phyloP scores from a whole-genome alignment of 805 yeast genomes.

The Sugiyamaella marilandica region DNA sequence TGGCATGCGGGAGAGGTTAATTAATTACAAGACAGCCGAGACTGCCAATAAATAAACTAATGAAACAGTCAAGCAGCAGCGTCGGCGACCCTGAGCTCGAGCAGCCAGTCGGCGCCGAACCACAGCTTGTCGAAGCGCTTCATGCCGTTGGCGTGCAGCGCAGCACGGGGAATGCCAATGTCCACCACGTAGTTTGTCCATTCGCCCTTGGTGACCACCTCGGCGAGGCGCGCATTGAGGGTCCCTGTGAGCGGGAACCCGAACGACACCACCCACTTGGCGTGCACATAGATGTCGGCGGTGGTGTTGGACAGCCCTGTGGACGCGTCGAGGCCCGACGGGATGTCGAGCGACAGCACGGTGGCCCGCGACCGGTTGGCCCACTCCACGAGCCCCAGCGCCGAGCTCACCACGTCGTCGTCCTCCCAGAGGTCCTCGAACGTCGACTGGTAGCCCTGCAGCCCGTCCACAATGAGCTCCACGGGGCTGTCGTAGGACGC shows the following conservation, averaged over 20 bases:
- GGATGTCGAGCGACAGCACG: conserved; percentile 67
- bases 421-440: conserved; percentile 51
- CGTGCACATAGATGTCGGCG: conserved; percentile 30
- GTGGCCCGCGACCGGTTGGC: conserved; percentile 47
- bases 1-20: too few relatives aligned
- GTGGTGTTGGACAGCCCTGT: conserved; percentile 47
- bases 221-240: conserved; percentile 54
- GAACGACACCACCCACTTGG: conserved; percentile 60
- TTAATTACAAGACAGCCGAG: too few relatives aligned
- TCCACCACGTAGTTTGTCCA: conserved; percentile 60
- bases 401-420: conserved; percentile 21
- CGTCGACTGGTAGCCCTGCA: conserved; percentile 77
- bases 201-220: conserved; percentile 44
- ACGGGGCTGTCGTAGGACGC: conserved; percentile 60
- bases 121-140: conserved; percentile 44
- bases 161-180: conserved; percentile 61
- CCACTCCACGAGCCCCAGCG: conserved; percentile 54
- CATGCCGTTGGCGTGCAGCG: conserved; percentile 40
- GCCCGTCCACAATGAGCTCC: conserved; percentile 74
- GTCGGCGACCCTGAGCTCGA: conserved; percentile 12
- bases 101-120: conserved; percentile 32
- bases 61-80: neutral
- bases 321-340: conserved; percentile 79
- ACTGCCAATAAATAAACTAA: too few relatives aligned
- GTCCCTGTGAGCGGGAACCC: conserved; percentile 71